These are phyloP conservation scores for Macrotyloma uniflorum DNA, from an alignment of 306 rosid genomes.

Conservation along the genomic window DNA sequence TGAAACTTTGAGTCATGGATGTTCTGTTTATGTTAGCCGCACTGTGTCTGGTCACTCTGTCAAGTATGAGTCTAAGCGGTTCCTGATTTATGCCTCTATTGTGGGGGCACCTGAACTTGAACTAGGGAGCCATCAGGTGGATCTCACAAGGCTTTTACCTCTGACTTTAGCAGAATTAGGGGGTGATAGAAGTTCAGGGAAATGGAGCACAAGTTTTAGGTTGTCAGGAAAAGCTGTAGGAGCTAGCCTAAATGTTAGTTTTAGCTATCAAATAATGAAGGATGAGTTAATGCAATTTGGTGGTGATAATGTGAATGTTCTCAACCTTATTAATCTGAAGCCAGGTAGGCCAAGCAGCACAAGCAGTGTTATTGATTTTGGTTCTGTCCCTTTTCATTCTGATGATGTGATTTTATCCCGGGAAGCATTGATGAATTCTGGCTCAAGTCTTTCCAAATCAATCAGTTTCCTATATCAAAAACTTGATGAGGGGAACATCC, in stretches of 20 bases:
- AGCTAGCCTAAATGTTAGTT: conserved; percentile 71
- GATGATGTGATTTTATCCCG: conserved; percentile 40
- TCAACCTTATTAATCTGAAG: conserved; percentile 39
- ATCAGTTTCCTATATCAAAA: conserved; percentile 58
- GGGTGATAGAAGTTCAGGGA: conserved; percentile 64
- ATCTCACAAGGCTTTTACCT: conserved; percentile 76
- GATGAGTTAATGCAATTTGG: conserved; percentile 48
- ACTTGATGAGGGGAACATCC: conserved; percentile 58
- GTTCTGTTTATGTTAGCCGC: conserved; percentile 63
- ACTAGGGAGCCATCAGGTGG: conserved; percentile 65
- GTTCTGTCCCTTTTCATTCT: conserved; percentile 46
- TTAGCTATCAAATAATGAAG: conserved; percentile 62
- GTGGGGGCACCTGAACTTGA: conserved; percentile 56
- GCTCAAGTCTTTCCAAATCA: conserved; percentile 66
- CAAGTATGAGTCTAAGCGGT: conserved; percentile 66
- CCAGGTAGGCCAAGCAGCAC: conserved; percentile 41
- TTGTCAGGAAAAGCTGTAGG: conserved; percentile 76
- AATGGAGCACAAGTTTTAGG: conserved; percentile 76
- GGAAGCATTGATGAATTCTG: conserved; percentile 53
- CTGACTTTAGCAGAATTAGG: conserved; percentile 65
- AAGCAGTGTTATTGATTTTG: conserved; percentile 31
- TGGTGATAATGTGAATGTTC: conserved; percentile 41
- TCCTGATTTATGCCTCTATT: conserved; percentile 58
- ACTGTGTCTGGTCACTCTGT: conserved; percentile 52
- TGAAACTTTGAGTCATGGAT: conserved; percentile 61